Evolutionary conservation across 495 filamentous ascomycete genomes (phyloP).

Genomic region (Daldinia grandis): DNA sequence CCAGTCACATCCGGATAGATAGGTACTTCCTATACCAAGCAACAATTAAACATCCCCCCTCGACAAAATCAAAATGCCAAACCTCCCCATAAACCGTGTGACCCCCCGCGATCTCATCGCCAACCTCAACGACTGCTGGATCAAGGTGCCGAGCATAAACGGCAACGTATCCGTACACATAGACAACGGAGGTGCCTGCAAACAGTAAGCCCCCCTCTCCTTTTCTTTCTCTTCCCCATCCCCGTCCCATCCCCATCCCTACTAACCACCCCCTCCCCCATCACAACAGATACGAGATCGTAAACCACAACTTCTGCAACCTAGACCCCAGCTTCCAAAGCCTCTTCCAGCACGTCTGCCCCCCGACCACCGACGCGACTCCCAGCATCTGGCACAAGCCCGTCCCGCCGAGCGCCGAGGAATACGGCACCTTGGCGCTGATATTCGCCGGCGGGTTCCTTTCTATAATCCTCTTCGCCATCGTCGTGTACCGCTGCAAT

Average conservation of each 20-base stretch:
- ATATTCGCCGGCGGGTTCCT: no score
- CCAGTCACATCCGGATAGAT: no score
- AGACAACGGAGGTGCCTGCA: background rate
- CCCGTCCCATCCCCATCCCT: background rate
- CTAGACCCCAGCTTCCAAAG: background rate
- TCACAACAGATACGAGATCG: conserved; percentile 7
- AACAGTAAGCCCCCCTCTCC: background rate
- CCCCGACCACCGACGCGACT: background rate
- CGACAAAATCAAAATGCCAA: background rate
- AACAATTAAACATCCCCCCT: background rate
- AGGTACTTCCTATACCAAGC: background rate
- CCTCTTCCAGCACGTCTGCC: background rate
- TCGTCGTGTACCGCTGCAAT: no score
- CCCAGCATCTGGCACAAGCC: no score
- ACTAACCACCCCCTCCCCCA: background rate
- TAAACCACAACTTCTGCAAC: conserved; percentile 19
- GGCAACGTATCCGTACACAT: background rate
- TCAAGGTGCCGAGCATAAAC: background rate
- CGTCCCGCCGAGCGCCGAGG: no score
- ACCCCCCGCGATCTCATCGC: background rate
- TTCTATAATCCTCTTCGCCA: no score
- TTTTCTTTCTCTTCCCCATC: background rate
- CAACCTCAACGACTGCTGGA: background rate
- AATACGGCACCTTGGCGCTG: no score
- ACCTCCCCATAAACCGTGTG: background rate